Evolutionary conservation across 306 rosid species (phyloP).

Genomic region (Morella rubra): DNA sequence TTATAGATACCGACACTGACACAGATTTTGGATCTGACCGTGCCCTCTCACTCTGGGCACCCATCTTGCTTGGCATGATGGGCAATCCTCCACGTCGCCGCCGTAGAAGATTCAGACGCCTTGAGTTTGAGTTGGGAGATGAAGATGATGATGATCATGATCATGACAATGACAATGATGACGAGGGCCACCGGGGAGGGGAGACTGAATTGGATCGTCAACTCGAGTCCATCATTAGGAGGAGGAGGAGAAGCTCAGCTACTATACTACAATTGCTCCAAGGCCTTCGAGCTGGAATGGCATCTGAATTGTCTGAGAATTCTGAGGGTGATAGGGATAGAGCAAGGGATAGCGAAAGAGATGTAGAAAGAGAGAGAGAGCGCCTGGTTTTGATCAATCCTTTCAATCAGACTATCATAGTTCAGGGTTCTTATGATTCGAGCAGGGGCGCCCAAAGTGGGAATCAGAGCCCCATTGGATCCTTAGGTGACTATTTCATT

Average conservation of each 20-base stretch:
- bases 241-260: conserved; percentile 72
- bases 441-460: conserved; percentile 39
- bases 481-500: conserved; percentile 69
- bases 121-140: conserved; percentile 38
- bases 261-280: conserved; percentile 71
- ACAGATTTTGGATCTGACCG: conserved; percentile 50
- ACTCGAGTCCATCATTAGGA: conserved; percentile 53
- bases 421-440: conserved; percentile 47
- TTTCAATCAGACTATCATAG: conserved; percentile 56
- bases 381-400: conserved; percentile 62
- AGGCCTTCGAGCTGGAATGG: conserved; percentile 66
- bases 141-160: conserved; percentile 33
- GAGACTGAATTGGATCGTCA: conserved; percentile 49
- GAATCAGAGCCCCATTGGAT: conserved; percentile 45
- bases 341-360: conserved; percentile 46
- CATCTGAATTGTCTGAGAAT: conserved; percentile 51
- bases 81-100: conserved; percentile 51
- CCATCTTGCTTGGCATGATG: conserved; percentile 79
- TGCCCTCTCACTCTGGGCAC: conserved; percentile 77
- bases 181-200: conserved; percentile 29
- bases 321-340: conserved; percentile 44
- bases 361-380: conserved; percentile 49
- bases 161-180: conserved; percentile 20
- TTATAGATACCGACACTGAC: conserved; percentile 16
- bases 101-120: conserved; percentile 45